These are phyloP conservation scores for Rubroboletus satanas DNA, from an alignment of 768 basidiomycete genomes.

Conservation along the genomic window DNA sequence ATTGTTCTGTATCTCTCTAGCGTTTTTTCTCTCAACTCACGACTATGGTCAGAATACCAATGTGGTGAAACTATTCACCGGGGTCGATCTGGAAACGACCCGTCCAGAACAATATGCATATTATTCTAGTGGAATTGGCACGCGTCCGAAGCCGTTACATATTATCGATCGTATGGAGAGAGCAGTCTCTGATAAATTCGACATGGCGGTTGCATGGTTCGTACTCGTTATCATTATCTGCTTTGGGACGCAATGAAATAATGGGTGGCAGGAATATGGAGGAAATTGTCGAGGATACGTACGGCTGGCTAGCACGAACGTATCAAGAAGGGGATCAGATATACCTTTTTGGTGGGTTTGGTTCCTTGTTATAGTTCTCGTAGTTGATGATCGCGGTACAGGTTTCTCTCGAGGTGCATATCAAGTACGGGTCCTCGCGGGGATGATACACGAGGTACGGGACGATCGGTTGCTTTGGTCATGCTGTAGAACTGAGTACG, in stretches of 20 bases:
- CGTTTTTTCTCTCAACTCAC: not conserved
- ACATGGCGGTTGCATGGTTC: not conserved
- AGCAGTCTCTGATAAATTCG: not conserved
- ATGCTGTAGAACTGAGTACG: not conserved
- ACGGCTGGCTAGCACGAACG: not conserved
- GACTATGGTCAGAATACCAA: conserved; percentile 29
- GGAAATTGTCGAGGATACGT: conserved; percentile 1
- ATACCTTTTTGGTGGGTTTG: conserved; percentile 33
- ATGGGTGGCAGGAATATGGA: not conserved
- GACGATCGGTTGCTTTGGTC: not conserved
- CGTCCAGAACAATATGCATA: conserved; percentile 24
- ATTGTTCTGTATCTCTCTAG: conserved; percentile 1
- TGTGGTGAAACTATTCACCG: conserved; percentile 31
- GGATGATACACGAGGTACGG: not conserved
- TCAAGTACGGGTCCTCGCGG: not conserved
- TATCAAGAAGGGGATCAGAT: conserved; percentile 23
- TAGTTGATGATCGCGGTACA: not conserved
- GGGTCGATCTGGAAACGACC: conserved; percentile 13
- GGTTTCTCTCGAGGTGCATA: not conserved
- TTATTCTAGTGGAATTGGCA: conserved; percentile 36
- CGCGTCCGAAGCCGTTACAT: conserved; percentile 5
- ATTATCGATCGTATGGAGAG: not conserved
- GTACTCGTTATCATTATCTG: not conserved
- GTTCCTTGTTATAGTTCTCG: not conserved
- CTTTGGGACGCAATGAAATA: too few species aligned